These are phyloP conservation scores for Pythium dissotocum DNA, from an alignment of 352 stramenopile genomes.

Conservation along the genomic window DNA sequence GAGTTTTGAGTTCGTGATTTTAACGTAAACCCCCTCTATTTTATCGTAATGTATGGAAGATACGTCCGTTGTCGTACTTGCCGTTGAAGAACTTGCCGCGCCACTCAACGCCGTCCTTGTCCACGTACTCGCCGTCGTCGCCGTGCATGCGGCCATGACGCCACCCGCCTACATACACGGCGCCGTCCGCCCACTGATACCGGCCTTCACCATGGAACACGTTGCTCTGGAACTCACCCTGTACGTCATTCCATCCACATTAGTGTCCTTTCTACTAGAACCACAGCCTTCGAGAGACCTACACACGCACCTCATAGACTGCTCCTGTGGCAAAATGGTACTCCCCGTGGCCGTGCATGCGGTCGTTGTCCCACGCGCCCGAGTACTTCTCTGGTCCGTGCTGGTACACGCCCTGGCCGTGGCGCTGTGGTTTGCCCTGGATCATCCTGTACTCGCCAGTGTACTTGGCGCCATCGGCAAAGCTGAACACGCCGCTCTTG, in stretches of 20 bases:
- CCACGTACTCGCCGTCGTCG: constrained; percentile 55
- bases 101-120: constrained; percentile 79
- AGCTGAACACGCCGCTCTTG: constrained; percentile 60
- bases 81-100: constrained; percentile 72
- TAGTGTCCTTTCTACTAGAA: neutral
- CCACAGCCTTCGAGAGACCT: neutral
- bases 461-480: constrained; percentile 67
- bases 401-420: constrained; percentile 49
- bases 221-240: constrained; percentile 67
- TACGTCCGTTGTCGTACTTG: constrained; percentile 82
- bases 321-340: constrained; percentile 74
- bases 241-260: neutral
- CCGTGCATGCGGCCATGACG: constrained; percentile 73
- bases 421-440: constrained; percentile 37
- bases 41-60: constrained; percentile 79
- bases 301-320: constrained; percentile 50
- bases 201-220: constrained; percentile 58
- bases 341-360: constrained; percentile 66
- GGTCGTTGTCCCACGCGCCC: constrained; percentile 59
- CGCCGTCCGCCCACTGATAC: constrained; percentile 74
- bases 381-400: constrained; percentile 67
- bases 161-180: constrained; percentile 63
- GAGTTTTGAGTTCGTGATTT: neutral
- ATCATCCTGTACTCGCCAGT: constrained; percentile 47
- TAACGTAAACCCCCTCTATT: neutral